Evolutionary conservation across 768 basidiomycete genomes (phyloP).

Genomic region (Pluteus cervinus): DNA sequence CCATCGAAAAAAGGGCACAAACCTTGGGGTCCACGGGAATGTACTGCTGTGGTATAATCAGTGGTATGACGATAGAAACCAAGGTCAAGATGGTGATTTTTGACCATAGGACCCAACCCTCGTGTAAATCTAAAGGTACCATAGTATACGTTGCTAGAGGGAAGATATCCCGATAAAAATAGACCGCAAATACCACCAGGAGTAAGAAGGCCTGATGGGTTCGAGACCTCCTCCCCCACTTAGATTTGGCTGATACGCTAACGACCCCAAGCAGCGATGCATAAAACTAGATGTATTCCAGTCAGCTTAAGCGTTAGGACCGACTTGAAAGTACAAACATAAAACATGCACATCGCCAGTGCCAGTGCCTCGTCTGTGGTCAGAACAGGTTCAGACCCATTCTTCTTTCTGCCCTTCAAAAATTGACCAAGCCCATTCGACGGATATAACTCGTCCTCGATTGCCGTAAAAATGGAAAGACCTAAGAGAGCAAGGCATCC

Average conservation of each 20-base stretch:
- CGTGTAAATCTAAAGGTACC: constrained; percentile 34
- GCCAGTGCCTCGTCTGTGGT: too few relatives aligned
- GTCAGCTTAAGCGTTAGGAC: too few relatives aligned
- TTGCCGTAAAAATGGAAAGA: too few relatives aligned
- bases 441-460: too few relatives aligned
- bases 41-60: constrained; percentile 46
- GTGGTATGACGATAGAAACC: constrained; percentile 41
- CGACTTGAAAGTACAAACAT: too few relatives aligned
- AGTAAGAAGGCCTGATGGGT: constrained; percentile 22
- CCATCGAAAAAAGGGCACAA: constrained; percentile 6
- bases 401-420: too few relatives aligned
- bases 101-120: constrained; percentile 44
- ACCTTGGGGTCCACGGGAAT: constrained; percentile 48
- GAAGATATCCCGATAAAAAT: constrained; percentile 49
- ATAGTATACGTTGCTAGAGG: constrained; percentile 47
- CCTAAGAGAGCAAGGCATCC: too few relatives aligned
- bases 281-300: too few relatives aligned
- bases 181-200: constrained; percentile 32
- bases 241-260: constrained; percentile 24
- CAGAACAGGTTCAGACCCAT: too few relatives aligned
- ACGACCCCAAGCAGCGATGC: constrained; percentile 32
- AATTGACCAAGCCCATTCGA: too few relatives aligned
- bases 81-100: constrained; percentile 37
- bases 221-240: constrained; percentile 18
- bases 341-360: too few relatives aligned